phyloP scores from a whole-genome alignment of 1,139 yeast genomes.

The Taphrina pruni region DNA sequence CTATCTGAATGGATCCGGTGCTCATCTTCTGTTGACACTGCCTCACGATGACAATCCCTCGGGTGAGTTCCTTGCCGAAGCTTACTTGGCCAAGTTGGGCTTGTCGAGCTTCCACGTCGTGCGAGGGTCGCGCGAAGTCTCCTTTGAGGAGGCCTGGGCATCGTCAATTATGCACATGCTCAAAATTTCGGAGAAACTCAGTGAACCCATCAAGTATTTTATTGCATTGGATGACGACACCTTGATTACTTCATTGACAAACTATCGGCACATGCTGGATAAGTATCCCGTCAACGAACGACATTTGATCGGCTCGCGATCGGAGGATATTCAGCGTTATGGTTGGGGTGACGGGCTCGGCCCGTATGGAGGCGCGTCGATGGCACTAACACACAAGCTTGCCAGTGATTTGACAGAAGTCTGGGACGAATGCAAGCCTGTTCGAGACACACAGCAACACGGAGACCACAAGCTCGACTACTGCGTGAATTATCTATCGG shows the following conservation, averaged over 20 bases:
- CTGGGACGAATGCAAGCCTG: constrained; percentile 13
- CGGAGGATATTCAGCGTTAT: constrained; percentile 22
- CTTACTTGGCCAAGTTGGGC: constrained; percentile 9
- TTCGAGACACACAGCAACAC: constrained; percentile 13
- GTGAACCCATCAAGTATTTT: constrained; percentile 1
- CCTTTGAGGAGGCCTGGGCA: constrained; percentile 20
- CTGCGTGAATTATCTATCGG: constrained; percentile 5
- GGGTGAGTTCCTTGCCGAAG: constrained; percentile 17
- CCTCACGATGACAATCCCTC: constrained; percentile 25
- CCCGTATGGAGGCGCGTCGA: constrained; percentile 18
- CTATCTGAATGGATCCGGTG: constrained; percentile 12
- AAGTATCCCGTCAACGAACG: constrained; percentile 4
- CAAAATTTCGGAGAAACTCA: background rate
- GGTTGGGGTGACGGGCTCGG: constrained; percentile 25
- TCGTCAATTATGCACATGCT: constrained; percentile 2
- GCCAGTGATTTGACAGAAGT: background rate
- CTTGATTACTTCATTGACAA: constrained; percentile 5
- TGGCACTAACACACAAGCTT: constrained; percentile 9
- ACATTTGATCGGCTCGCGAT: constrained; percentile 10
- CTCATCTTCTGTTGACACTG: constrained; percentile 10
- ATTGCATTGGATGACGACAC: constrained; percentile 15
- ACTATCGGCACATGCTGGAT: constrained; percentile 20
- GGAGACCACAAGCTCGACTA: constrained; percentile 20
- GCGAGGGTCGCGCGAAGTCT: constrained; percentile 8
- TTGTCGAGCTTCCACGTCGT: constrained; percentile 10